Conservation (phyloP, 768 basidiomycete genomes). For the Nidula microcarpa region DNA sequence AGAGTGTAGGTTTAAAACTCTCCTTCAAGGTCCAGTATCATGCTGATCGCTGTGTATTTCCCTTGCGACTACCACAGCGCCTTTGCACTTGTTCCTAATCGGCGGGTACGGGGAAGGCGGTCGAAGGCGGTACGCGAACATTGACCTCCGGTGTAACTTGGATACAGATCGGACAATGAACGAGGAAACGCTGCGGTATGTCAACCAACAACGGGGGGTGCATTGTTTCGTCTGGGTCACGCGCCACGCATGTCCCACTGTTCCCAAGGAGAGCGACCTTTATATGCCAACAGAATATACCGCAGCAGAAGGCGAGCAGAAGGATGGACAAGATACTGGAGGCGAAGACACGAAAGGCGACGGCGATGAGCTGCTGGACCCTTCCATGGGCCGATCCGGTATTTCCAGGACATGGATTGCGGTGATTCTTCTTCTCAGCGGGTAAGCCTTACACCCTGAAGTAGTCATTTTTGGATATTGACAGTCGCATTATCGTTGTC, state of each 20-base stretch:
- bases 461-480: too few relatives aligned
- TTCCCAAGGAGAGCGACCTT: neutral
- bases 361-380: constrained; percentile 17
- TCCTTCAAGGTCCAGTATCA: neutral
- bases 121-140: neutral
- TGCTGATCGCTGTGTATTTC: neutral
- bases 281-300: neutral
- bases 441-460: constrained; percentile 13
- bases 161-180: neutral
- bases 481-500: too few relatives aligned
- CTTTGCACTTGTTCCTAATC: constrained; percentile 1
- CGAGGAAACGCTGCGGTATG: constrained; percentile 8
- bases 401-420: constrained; percentile 18
- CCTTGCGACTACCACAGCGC: neutral
- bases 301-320: constrained; percentile 6
- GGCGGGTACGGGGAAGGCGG: neutral
- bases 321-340: constrained; percentile 6
- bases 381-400: constrained; percentile 7
- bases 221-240: constrained; percentile 21
- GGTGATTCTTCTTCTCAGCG: constrained; percentile 13
- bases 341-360: constrained; percentile 17
- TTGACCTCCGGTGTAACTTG: neutral
- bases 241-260: constrained; percentile 21
- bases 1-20: neutral
- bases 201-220: constrained; percentile 9